phyloP scores from a whole-genome alignment of 2,329 filamentous ascomycete genomes.

The Pseudocercospora crystallina region DNA sequence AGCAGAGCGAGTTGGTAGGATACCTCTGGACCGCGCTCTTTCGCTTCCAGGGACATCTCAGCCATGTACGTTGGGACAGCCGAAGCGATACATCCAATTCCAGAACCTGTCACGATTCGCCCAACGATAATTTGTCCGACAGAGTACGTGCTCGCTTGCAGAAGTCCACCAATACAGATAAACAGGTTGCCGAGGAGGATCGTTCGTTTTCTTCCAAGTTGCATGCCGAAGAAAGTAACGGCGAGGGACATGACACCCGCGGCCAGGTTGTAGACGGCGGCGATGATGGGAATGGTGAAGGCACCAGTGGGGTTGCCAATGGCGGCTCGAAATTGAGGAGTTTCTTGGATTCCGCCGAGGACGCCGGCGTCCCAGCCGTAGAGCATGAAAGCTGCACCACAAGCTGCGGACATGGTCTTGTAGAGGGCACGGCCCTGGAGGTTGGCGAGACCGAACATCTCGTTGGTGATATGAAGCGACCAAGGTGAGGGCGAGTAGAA shows the following conservation, averaged over 20 bases:
- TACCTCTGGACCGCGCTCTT: conserved; percentile 17
- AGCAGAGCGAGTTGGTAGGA: conserved; percentile 13
- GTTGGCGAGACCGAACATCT: too few species aligned
- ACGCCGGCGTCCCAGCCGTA: conserved; percentile 25
- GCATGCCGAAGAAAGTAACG: conserved; percentile 50
- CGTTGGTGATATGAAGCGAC: too few species aligned
- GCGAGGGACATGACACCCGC: too few species aligned
- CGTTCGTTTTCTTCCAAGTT: conserved; percentile 47
- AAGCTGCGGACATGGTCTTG: too few species aligned
- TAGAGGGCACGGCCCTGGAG: too few species aligned
- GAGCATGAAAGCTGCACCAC: too few species aligned
- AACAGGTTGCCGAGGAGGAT: conserved; percentile 50
- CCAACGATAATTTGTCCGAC: conserved; percentile 50
- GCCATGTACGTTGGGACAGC: conserved; percentile 46
- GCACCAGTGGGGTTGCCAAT: conserved; percentile 25
- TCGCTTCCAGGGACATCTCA: conserved; percentile 27
- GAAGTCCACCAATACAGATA: conserved; percentile 49
- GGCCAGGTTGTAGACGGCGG: conserved; percentile 44
- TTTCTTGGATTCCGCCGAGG: conserved; percentile 22
- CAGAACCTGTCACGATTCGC: conserved; percentile 47
- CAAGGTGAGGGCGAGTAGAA: too few species aligned
- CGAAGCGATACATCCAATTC: conserved; percentile 37
- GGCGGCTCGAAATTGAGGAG: conserved; percentile 20
- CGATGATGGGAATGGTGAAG: conserved; percentile 29
- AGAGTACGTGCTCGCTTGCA: conserved; percentile 32